Evolutionary conservation across 1,284 basidiomycete species (phyloP), one percentile per base, ranked within the genome.

Genomic region (Fomitopsis schrenkii): DNA sequence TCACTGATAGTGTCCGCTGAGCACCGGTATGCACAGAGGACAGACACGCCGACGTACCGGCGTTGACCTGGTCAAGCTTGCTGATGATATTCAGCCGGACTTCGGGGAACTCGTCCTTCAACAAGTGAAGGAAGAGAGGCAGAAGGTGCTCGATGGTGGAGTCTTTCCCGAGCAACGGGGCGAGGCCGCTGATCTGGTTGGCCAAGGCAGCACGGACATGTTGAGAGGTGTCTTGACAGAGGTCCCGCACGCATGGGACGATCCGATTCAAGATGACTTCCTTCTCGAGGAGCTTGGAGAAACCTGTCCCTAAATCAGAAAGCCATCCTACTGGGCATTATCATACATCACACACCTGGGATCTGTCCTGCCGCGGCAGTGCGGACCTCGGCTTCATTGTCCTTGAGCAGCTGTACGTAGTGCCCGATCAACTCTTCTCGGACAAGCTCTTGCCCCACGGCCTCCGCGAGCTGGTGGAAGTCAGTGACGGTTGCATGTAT

Each of bases 21-120:
- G 46, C 28, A 60, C 35, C 15, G 28, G 63, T 45, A 57, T 33
- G 22, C 30, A 48, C 28, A 30, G 61, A 17, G 63, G 28, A 40
- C 17, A n/a, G 54, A 6, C 40, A 63, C 28, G 1, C 28, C 8
- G 30, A 77, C 87, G 60, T 70, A 95, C 94, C 94, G 63, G 86
- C 82, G 74, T 99, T 97, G 68, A 99, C 97, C 61, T 91, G 92
- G 77, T 99, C 97, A 55, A 99, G 85, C 77, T 99, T 99, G 78
- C 95, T 96, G 78, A 99, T 99, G 71, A 99, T 94, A 77, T 99
- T 98, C 67, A 99, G 79, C 64, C 97, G 86, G 40, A 99, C 97
- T 71, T 99, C 97, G 14, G 96, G 94, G 81, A 98, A 99, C 72
- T 99, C 97, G 73, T 99, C 97, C 79, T 99, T 99, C 64, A 99